Percentiles rank a stretch among this genome's conserved stretches.
phyloP scores from a whole-genome alignment of 352 stramenopile species.

The Pythium guiyangense region DNA sequence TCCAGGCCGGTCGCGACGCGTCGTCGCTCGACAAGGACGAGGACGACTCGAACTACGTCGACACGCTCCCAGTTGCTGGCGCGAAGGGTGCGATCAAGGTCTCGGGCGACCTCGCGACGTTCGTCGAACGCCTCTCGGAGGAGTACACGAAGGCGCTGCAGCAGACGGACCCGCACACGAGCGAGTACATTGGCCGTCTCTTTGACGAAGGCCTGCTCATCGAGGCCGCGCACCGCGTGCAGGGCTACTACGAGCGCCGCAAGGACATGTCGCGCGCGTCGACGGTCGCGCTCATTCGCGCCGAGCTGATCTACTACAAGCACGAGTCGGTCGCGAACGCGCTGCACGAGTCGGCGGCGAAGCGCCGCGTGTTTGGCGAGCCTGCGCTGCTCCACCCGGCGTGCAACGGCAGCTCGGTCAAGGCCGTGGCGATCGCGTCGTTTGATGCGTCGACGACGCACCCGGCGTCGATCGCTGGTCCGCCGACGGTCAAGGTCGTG shows the following conservation, averaged over 20 bases:
- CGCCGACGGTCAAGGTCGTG: conserved; percentile 57
- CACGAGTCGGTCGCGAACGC: conserved; percentile 91
- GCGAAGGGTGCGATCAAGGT: conserved; percentile 84
- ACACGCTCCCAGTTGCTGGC: conserved; percentile 63
- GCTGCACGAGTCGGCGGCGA: conserved; percentile 68
- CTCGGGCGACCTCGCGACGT: conserved; percentile 83
- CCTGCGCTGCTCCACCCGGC: conserved; percentile 85
- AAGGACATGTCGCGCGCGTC: conserved; percentile 75
- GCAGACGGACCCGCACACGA: conserved; percentile 94
- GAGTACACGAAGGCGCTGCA: conserved; percentile 99
- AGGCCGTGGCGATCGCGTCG: conserved; percentile 32
- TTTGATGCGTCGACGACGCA: conserved; percentile 66
- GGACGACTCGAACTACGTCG: conserved; percentile 80
- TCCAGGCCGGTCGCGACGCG: conserved; percentile 70
- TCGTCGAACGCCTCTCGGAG: conserved; percentile 92
- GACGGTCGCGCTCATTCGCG: conserved; percentile 86
- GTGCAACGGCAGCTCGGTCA: conserved; percentile 52
- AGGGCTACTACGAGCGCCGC: conserved; percentile 90
- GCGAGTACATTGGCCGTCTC: conserved; percentile 93
- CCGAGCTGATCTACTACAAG: conserved; percentile 97
- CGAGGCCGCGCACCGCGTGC: conserved; percentile 78
- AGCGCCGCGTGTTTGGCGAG: conserved; percentile 84
- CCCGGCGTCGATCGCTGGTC: conserved; percentile 68
- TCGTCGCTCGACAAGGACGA: conserved; percentile 72
- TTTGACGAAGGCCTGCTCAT: conserved; percentile 92